phyloP scores from a whole-genome alignment of 805 yeast genomes.

The Grigorovia jiainica region DNA sequence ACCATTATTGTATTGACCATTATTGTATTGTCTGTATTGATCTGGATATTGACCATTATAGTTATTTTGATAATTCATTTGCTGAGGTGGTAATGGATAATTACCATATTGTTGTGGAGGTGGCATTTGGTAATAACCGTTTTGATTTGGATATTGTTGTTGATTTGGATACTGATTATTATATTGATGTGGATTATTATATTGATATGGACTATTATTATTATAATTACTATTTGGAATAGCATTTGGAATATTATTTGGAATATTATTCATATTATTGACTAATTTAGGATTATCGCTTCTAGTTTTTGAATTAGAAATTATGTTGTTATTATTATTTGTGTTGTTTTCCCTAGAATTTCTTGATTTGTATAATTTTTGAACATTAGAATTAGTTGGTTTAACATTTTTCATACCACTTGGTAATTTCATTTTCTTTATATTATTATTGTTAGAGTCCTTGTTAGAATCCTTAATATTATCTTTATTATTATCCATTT shows the following conservation, averaged over 20 bases:
- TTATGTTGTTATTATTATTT: not conserved
- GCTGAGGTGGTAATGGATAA: slow-evolving; percentile 6
- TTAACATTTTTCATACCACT: slow-evolving; percentile 5
- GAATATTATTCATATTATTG: not conserved
- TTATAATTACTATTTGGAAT: not conserved
- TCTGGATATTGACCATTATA: not conserved
- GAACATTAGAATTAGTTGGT: not conserved
- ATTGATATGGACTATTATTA: not conserved
- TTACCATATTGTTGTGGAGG: not conserved
- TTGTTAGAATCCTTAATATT: slow-evolving; percentile 5
- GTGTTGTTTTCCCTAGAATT: slow-evolving; percentile 4
- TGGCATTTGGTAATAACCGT: slow-evolving; percentile 4
- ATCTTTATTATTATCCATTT: slow-evolving; percentile 15
- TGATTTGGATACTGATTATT: not conserved
- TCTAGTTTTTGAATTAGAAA: not conserved
- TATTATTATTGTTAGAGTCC: slow-evolving; percentile 2
- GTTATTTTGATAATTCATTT: not conserved
- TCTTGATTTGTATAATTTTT: slow-evolving; percentile 6
- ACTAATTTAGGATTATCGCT: not conserved
- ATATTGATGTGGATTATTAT: not conserved
- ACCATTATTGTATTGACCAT: not conserved
- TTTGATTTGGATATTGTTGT: slow-evolving; percentile 3
- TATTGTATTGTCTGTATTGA: not conserved
- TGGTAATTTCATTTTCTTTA: slow-evolving; percentile 14
- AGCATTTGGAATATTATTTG: too few species aligned